These are phyloP conservation scores for Dicorynia guianensis DNA, from an alignment of 306 rosid genomes.

Conservation along the genomic window DNA sequence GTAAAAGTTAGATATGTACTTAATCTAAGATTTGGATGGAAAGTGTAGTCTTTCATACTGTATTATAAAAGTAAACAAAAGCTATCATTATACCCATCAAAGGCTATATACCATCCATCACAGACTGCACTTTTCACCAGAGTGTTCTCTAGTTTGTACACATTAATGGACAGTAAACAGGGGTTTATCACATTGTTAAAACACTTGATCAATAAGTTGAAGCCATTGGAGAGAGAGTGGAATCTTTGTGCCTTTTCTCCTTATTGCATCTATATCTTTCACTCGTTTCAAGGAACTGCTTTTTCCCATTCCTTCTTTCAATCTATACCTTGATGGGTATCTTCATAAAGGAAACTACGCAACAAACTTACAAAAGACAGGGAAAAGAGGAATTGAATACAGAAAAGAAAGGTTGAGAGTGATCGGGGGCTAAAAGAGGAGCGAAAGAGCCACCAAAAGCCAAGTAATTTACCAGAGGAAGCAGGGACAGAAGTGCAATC, in stretches of 20 bases:
- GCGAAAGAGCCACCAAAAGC: constrained; percentile 40
- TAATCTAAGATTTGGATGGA: no score
- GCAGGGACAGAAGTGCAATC: constrained; percentile 37
- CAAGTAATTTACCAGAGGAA: constrained; percentile 45
- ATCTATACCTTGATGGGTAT: constrained; percentile 53
- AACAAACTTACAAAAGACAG: constrained; percentile 46
- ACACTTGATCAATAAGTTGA: constrained; percentile 35
- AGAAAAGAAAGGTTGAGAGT: constrained; percentile 25
- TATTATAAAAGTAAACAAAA: constrained; percentile 33
- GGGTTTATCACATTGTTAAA: background rate
- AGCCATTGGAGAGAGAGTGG: constrained; percentile 35
- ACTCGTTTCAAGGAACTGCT: constrained; percentile 56
- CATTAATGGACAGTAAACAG: constrained; percentile 44
- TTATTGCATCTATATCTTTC: constrained; percentile 55
- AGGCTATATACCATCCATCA: constrained; percentile 43
- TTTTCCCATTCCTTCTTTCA: constrained; percentile 57
- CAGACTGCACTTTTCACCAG: constrained; percentile 49
- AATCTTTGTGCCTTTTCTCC: constrained; percentile 59
- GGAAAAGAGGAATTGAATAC: constrained; percentile 39
- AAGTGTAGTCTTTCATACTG: constrained; percentile 40
- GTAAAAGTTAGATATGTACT: no score
- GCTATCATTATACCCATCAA: constrained; percentile 33
- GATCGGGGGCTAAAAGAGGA: background rate
- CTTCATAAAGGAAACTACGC: constrained; percentile 51
- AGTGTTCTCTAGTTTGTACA: constrained; percentile 46